Conservation (phyloP, 257 asterid genomes). For the Solanum stenotomum region DNA sequence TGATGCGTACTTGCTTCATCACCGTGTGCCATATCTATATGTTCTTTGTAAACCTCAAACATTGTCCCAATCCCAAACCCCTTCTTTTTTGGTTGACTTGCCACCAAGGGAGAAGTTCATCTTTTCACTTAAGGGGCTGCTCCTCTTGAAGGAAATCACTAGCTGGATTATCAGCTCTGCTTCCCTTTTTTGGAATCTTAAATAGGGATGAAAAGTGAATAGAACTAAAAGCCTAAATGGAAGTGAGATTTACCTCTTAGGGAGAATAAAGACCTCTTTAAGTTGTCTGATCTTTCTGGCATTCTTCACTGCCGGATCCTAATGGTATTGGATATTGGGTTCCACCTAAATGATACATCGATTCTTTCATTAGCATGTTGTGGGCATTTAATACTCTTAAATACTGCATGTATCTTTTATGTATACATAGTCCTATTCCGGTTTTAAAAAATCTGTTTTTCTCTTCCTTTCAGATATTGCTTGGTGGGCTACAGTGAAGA, state of each 20-base stretch:
- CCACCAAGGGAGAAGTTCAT: neutral
- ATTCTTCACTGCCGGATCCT: neutral
- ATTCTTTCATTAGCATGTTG: neutral
- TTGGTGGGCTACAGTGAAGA: constrained; percentile 9
- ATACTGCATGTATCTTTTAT: neutral
- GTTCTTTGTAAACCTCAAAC: neutral
- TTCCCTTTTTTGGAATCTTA: neutral
- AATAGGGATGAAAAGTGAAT: neutral
- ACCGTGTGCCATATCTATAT: neutral
- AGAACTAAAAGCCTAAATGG: neutral
- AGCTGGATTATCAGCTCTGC: neutral
- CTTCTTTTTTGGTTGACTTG: neutral
- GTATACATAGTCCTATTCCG: neutral
- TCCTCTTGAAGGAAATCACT: neutral
- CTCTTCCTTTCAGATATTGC: constrained; percentile 47
- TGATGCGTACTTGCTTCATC: neutral
- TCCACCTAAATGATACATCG: neutral
- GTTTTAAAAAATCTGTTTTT: neutral
- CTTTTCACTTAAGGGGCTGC: neutral
- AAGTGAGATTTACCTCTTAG: neutral
- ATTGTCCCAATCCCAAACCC: neutral
- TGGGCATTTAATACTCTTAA: neutral
- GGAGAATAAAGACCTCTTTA: neutral
- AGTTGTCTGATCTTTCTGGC: neutral
- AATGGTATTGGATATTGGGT: neutral